phyloP scores from a whole-genome alignment of 2,329 filamentous ascomycete genomes.

The Blastomyces gilchristii region DNA sequence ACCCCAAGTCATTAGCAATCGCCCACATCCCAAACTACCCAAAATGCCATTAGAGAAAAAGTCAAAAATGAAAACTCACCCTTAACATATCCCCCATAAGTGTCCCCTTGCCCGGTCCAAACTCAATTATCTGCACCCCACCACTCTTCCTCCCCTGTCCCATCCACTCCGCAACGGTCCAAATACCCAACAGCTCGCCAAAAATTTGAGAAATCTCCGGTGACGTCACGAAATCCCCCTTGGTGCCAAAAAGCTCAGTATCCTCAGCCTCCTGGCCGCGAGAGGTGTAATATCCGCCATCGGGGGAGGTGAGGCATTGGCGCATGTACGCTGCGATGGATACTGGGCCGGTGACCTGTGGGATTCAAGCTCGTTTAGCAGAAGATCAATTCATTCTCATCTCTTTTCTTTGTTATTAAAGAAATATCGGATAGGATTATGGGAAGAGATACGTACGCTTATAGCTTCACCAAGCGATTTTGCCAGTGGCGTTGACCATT shows the following conservation, averaged over 20 bases:
- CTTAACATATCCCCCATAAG: constrained; percentile 94
- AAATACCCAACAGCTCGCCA: constrained; percentile 85
- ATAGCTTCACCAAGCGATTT: constrained; percentile 82
- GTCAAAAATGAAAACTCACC: constrained; percentile 44
- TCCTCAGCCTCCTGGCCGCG: constrained; percentile 47
- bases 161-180: constrained; percentile 96
- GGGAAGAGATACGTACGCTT: constrained; percentile 47
- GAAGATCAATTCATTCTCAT: neutral
- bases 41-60: neutral
- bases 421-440: neutral
- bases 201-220: constrained; percentile 97
- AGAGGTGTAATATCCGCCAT: constrained; percentile 88
- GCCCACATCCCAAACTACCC: constrained; percentile 1
- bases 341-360: constrained; percentile 72
- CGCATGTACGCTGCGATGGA: constrained; percentile 95
- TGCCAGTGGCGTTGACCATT: constrained; percentile 89
- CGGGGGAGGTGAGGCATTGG: constrained; percentile 86
- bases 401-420: neutral
- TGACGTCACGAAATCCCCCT: constrained; percentile 92
- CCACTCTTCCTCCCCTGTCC: constrained; percentile 64
- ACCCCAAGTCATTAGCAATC: constrained; percentile 4
- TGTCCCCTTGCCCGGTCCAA: constrained; percentile 87
- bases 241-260: constrained; percentile 80
- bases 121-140: constrained; percentile 81
- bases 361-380: neutral